These are phyloP conservation scores for Brassica juncea DNA, from an alignment of 345 rosid genomes.

Conservation along the genomic window DNA sequence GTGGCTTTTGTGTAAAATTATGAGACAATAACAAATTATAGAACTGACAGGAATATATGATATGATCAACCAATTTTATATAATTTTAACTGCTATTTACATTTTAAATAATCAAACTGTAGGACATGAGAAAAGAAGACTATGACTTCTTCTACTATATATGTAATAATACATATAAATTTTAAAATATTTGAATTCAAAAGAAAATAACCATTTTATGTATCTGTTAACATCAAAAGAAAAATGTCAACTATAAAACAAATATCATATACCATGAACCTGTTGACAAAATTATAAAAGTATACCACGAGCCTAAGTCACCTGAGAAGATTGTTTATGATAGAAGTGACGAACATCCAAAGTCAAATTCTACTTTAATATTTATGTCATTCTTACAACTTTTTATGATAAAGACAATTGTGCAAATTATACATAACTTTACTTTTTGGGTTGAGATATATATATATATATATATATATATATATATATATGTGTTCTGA, in stretches of 20 bases:
- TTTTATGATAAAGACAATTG: conserved; percentile 6
- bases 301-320: conserved; percentile 23
- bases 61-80: neutral
- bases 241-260: conserved; percentile 9
- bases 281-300: conserved; percentile 17
- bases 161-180: neutral
- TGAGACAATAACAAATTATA: neutral
- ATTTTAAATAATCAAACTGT: neutral
- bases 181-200: neutral
- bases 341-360: conserved; percentile 24
- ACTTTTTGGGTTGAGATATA: no score
- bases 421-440: neutral
- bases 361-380: conserved; percentile 35
- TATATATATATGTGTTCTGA: neutral
- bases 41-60: neutral
- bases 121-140: neutral
- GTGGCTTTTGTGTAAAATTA: neutral
- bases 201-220: neutral
- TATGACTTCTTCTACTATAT: neutral
- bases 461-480: neutral
- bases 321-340: neutral
- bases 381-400: conserved; percentile 20
- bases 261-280: conserved; percentile 12
- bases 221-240: conserved; percentile 17
- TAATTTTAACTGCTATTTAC: neutral